Evolutionary conservation across 2,329 filamentous ascomycete genomes (phyloP), one percentile per base, ranked within the genome.

Genomic region (Verticillium tricorpus): DNA sequence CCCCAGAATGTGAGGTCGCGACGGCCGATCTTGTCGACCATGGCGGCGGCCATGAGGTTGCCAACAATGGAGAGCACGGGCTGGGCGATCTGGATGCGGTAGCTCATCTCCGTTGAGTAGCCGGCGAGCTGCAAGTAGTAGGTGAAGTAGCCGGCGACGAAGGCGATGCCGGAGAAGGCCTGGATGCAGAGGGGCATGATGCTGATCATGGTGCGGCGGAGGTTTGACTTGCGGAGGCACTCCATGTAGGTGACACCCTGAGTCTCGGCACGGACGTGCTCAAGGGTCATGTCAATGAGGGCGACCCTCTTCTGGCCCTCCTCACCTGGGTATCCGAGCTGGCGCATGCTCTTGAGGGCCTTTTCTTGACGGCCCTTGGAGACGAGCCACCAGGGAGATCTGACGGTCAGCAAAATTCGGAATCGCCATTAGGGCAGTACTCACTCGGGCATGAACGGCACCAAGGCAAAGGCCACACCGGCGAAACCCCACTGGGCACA

Each of bases 101-200:
- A 79, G 60, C 70, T 73, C 61, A 68, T 70, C 2, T 63, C 60
- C 0, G 72, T 74, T 40, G 69, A 71, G 65, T 74, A 78, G 6
- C 77, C 77, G 15, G 78, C 76, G 1, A 79, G 68, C 61, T 80
- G 73, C 56, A 74, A 68, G 64, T 79, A 79, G 67, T 80, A 80
- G 2, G 76, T 76, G 17, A 67, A 68, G 62, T 78, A 78, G 8
- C 66, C 65, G 5, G 71, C 69, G 1, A 71, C 67, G 55, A 77
- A 78, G 28, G 69, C 64, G 34, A 76, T 69, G 8, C 76, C 76
- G 1, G 68, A 69, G 3, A 77, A 65, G 1, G 69, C 66, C 19
- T 63, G 63, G 19, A 60, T 65, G 37, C 63, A 58, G 25, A 62
- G 57, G 4, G 63, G 63, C 17, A 65, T 55, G 31, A 77, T 72